Percentiles rank a stretch among this genome's conserved stretches.
phyloP scores from a whole-genome alignment of 768 basidiomycete species.

The Boletus fagicola region DNA sequence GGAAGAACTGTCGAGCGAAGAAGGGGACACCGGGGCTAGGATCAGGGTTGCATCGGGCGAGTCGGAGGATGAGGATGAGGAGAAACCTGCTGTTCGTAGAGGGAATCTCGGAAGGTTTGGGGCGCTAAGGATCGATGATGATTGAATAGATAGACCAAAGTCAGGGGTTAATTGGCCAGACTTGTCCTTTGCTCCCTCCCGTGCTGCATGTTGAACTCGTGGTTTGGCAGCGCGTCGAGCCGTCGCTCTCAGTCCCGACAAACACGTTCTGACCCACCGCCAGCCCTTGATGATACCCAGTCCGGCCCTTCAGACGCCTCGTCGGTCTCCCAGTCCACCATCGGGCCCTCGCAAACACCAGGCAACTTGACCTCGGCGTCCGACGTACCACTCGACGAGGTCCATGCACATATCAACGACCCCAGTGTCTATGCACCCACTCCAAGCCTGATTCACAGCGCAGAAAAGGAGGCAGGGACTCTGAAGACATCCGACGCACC shows the following conservation, averaged over 20 bases:
- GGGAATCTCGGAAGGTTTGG: slow-evolving; percentile 29
- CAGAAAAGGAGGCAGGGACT: slow-evolving; percentile 10
- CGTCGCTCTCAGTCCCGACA: slow-evolving; percentile 18
- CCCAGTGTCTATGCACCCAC: slow-evolving; percentile 22
- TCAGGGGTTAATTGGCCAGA: slow-evolving; percentile 13
- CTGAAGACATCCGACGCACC: slow-evolving; percentile 11
- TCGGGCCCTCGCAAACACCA: slow-evolving; percentile 13
- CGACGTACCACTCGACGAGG: slow-evolving; percentile 22
- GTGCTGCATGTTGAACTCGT: slow-evolving; percentile 26
- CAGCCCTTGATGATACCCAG: not conserved
- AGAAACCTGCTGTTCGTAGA: not conserved
- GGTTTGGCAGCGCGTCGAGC: slow-evolving; percentile 32
- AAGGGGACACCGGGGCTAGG: not conserved
- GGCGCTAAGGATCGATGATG: slow-evolving; percentile 28
- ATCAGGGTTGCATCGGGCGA: slow-evolving; percentile 12
- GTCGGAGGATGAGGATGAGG: slow-evolving; percentile 21
- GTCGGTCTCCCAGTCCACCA: slow-evolving; percentile 18
- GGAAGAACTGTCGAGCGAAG: slow-evolving; percentile 14
- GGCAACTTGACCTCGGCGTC: slow-evolving; percentile 19
- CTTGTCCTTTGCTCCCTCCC: slow-evolving; percentile 1
- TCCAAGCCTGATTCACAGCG: slow-evolving; percentile 17
- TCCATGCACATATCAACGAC: slow-evolving; percentile 26
- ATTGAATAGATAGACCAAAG: slow-evolving; percentile 10
- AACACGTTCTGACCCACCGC: slow-evolving; percentile 1
- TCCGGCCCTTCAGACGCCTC: slow-evolving; percentile 11